phyloP scores from a whole-genome alignment of 1,284 basidiomycete species.

The Papiliotrema nemorosa region DNA sequence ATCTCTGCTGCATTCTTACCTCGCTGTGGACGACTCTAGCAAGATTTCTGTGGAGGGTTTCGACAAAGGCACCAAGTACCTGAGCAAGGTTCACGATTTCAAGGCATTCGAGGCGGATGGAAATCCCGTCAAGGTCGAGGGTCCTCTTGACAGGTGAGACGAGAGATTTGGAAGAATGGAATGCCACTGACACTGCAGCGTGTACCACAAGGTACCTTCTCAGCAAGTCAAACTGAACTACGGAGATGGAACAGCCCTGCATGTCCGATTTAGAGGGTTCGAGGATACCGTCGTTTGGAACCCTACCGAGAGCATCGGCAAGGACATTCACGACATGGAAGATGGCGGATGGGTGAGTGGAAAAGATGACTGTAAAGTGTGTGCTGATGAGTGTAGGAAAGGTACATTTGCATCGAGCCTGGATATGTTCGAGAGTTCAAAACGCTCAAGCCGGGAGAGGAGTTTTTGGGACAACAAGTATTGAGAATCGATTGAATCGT shows the following conservation, averaged over 20 bases:
- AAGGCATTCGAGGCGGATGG: constrained; percentile 28
- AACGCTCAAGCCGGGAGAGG: constrained; percentile 58
- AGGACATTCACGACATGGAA: constrained; percentile 79
- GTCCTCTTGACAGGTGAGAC: constrained; percentile 39
- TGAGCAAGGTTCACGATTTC: constrained; percentile 61
- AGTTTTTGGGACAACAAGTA: constrained; percentile 71
- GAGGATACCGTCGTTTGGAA: constrained; percentile 65
- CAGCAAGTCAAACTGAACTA: constrained; percentile 38
- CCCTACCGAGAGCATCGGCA: constrained; percentile 64
- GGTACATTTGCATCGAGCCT: constrained; percentile 80
- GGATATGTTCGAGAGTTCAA: constrained; percentile 61
- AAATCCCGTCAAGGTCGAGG: constrained; percentile 30
- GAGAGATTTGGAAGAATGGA: not conserved
- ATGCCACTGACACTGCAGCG: constrained; percentile 21
- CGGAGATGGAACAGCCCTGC: constrained; percentile 46
- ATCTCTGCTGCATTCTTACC: constrained; percentile 80
- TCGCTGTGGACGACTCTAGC: constrained; percentile 61
- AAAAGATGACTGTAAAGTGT: not conserved
- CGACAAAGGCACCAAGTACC: constrained; percentile 60
- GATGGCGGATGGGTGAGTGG: constrained; percentile 69
- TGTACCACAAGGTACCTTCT: constrained; percentile 39
- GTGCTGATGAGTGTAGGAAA: constrained; percentile 55
- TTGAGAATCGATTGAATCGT: constrained; percentile 48
- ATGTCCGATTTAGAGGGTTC: constrained; percentile 61
- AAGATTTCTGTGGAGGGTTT: constrained; percentile 38